Conservation (phyloP, 805 yeast genomes). For the Saturnispora zaruensis region DNA sequence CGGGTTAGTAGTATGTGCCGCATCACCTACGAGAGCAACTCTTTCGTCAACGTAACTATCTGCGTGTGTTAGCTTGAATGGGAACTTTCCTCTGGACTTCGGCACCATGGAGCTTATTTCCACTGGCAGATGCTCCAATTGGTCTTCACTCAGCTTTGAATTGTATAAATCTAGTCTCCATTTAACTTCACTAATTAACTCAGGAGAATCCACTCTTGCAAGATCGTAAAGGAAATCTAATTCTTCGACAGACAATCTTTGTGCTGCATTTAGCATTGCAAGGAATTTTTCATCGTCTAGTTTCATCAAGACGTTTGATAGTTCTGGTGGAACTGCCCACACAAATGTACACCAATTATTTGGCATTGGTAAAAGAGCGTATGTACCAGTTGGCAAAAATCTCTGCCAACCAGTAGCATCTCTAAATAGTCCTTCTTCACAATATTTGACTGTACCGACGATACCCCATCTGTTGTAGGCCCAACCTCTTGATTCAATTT, state of each 20-base stretch:
- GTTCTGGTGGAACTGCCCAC: conserved; percentile 80
- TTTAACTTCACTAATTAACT: conserved; percentile 55
- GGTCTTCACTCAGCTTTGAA: conserved; percentile 26
- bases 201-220: conserved; percentile 31
- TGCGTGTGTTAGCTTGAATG: conserved; percentile 80
- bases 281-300: conserved; percentile 57
- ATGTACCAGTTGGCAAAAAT: conserved; percentile 83
- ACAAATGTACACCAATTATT: conserved; percentile 83
- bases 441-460: conserved; percentile 80
- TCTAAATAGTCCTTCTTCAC: conserved; percentile 54
- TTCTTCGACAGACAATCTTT: conserved; percentile 71
- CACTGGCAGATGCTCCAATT: conserved; percentile 53
- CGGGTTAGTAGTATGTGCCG: conserved; percentile 97
- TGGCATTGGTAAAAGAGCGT: conserved; percentile 86
- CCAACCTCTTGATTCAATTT: conserved; percentile 88
- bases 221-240: conserved; percentile 56
- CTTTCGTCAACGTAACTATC: conserved; percentile 80
- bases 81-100: conserved; percentile 77
- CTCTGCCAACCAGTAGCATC: conserved; percentile 81
- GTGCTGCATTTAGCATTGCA: conserved; percentile 74
- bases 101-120: conserved; percentile 50
- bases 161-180: conserved; percentile 52
- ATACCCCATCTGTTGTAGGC: conserved; percentile 78
- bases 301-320: conserved; percentile 53
- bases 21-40: conserved; percentile 93